Base-by-base conservation (phyloP, 352 stramenopile species). In the Lagenidium sp. region DNA sequence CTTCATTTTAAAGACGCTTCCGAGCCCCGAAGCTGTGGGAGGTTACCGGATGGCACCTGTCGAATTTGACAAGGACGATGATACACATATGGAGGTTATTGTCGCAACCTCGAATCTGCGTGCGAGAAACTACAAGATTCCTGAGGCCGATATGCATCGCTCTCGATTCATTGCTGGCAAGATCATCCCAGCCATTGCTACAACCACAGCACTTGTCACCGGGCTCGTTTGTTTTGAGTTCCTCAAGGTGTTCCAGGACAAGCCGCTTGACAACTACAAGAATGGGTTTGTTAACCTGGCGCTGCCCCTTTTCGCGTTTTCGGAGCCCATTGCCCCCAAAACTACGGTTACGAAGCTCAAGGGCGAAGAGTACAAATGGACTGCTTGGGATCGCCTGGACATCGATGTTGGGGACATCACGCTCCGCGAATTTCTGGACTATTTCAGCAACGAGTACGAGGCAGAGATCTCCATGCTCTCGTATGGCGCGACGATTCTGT, bases 131-230 rank as follows among this genome's bases (percentile, higher is more conserved):
- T 99, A 99, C 74, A 91, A 86, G 35, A 99, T 99, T 46, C 87
- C 85, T 13, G 97, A 98, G 43, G 94, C 81, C 35, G 95, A 99
- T 56, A 96, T 97, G 61, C 95, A 99, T 69, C 92, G 96, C 42
- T 98, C 94, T 23, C 94, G 97, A 40, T 96, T 97, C 24, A 99
- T 99, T 70, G 97, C 97, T n/a, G 97, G 97, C 40, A 98, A 98
- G 60, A 99, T 99, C 60, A 99, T 99, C 50, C 97, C 97, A 10
- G 97, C 97, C 13, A 99, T 99, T 63, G 96, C 97, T 18, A 99
- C 97, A 29, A 99, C 97, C 7, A 99, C 97, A 12, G 95, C 96
- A 15, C 69, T 99, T 26, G 97, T 99, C 24, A 98, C 97, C 0
- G 97, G 96, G 28, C 76, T 99, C 4, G 94, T 99, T 53, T 98